phyloP scores from a whole-genome alignment of 2,329 filamentous ascomycete genomes.

The Fusarium sp. region DNA sequence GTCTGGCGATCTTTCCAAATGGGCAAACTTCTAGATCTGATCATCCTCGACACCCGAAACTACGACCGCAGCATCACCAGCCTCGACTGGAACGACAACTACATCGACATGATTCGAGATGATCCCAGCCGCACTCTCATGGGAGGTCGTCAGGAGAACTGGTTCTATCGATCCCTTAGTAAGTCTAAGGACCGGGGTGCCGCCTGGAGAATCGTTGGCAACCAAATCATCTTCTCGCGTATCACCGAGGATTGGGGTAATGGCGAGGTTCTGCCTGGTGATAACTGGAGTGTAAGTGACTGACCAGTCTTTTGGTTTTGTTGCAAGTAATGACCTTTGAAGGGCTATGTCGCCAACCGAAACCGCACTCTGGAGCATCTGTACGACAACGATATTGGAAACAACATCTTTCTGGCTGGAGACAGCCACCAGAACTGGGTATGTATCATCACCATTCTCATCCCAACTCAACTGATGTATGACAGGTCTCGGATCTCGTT shows the following conservation, averaged over 20 bases:
- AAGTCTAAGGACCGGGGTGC: constrained; percentile 71
- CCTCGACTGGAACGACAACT: constrained; percentile 38
- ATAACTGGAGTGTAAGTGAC: constrained; percentile 47
- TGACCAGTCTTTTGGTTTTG: fast-evolving
- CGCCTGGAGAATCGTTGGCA: constrained; percentile 76
- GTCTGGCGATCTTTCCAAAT: constrained; percentile 75
- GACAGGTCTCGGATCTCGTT: constrained; percentile 67
- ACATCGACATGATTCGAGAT: constrained; percentile 61
- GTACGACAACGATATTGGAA: constrained; percentile 74
- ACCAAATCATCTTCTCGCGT: constrained; percentile 74
- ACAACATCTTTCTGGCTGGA: constrained; percentile 78
- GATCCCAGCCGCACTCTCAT: constrained; percentile 76
- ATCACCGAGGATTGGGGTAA: constrained; percentile 50
- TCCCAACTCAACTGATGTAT: not conserved
- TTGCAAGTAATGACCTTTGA: not conserved
- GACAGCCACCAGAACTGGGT: constrained; percentile 65
- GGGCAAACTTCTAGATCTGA: constrained; percentile 72
- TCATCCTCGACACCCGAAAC: constrained; percentile 75
- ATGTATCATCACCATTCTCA: fast-evolving
- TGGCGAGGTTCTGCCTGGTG: constrained; percentile 41
- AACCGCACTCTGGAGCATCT: constrained; percentile 76
- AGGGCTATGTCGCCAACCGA: constrained; percentile 74
- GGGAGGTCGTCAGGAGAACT: constrained; percentile 77
- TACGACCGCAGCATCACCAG: constrained; percentile 74
- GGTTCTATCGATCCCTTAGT: constrained; percentile 73